Percentiles rank a stretch among this genome's conserved stretches.
These are phyloP conservation scores for Xylaria sp. DNA, from an alignment of 2,329 filamentous ascomycete species.

Conservation along the genomic window DNA sequence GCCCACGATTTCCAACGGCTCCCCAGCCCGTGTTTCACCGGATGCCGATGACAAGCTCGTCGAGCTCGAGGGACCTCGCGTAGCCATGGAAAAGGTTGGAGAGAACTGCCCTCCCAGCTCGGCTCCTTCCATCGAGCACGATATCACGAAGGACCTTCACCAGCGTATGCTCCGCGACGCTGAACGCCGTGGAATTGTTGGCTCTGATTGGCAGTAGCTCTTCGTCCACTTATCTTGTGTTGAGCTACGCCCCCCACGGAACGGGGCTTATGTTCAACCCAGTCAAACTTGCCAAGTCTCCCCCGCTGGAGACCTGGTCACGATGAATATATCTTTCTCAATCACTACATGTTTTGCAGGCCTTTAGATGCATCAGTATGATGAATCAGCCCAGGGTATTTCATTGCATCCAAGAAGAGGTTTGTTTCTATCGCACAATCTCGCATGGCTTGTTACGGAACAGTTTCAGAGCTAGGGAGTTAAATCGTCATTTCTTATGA, in stretches of 20 bases:
- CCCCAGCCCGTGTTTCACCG: constrained; percentile 47
- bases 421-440: constrained; percentile 26
- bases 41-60: constrained; percentile 43
- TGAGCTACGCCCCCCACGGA: background rate
- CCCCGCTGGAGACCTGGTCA: constrained; percentile 31
- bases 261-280: constrained; percentile 4
- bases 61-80: constrained; percentile 41
- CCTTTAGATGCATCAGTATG: constrained; percentile 49
- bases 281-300: constrained; percentile 19
- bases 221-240: background rate
- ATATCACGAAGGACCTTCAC: constrained; percentile 47
- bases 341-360: constrained; percentile 48
- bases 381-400: constrained; percentile 45
- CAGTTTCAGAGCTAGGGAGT: constrained; percentile 20
- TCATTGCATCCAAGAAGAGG: constrained; percentile 37
- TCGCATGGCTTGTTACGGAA: constrained; percentile 35
- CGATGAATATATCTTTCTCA: constrained; percentile 39
- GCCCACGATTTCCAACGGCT: constrained; percentile 54
- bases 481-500: constrained; percentile 33
- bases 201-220: constrained; percentile 47
- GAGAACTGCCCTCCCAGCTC: constrained; percentile 59
- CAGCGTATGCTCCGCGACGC: constrained; percentile 50
- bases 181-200: constrained; percentile 48
- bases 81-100: constrained; percentile 52
- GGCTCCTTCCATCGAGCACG: constrained; percentile 49